phyloP scores from a whole-genome alignment of 2,329 filamentous ascomycete genomes.

The Seiridium unicorne region DNA sequence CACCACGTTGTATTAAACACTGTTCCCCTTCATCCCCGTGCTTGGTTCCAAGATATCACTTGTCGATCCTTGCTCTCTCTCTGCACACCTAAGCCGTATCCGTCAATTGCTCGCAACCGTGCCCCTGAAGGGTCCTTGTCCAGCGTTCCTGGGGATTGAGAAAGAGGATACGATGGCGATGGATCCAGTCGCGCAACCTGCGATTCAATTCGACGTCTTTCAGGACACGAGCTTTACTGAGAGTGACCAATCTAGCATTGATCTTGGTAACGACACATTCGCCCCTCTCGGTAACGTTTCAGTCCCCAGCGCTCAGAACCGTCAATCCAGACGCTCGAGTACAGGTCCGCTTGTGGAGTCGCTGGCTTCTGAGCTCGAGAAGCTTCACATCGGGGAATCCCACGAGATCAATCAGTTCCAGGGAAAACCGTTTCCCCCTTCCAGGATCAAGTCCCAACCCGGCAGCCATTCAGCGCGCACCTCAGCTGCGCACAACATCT shows the following conservation, averaged over 20 bases:
- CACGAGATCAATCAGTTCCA: constrained; percentile 14
- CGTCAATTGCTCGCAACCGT: constrained; percentile 11
- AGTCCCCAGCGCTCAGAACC: constrained; percentile 27
- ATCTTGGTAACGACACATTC: constrained; percentile 9
- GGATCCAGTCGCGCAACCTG: constrained; percentile 18
- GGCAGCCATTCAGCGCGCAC: constrained; percentile 21
- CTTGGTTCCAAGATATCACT: constrained; percentile 12
- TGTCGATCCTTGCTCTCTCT: constrained; percentile 19
- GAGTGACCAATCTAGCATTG: constrained; percentile 16
- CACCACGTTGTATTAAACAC: constrained; percentile 9
- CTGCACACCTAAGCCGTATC: constrained; percentile 17
- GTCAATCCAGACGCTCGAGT: not conserved
- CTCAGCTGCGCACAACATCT: constrained; percentile 22
- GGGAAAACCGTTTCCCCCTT: constrained; percentile 11
- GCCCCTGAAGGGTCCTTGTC: constrained; percentile 9
- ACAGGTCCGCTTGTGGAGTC: constrained; percentile 24
- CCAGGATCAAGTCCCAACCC: constrained; percentile 15
- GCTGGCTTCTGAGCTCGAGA: constrained; percentile 29
- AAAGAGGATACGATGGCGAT: constrained; percentile 19
- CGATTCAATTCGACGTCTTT: constrained; percentile 21
- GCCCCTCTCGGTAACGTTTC: constrained; percentile 26
- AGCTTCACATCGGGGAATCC: constrained; percentile 24
- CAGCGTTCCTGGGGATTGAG: constrained; percentile 14
- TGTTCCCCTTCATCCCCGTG: constrained; percentile 15
- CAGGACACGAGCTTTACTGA: constrained; percentile 21